These are phyloP conservation scores for Ceratocystis colombiana DNA, from an alignment of 2,329 filamentous ascomycete species.

Conservation along the genomic window DNA sequence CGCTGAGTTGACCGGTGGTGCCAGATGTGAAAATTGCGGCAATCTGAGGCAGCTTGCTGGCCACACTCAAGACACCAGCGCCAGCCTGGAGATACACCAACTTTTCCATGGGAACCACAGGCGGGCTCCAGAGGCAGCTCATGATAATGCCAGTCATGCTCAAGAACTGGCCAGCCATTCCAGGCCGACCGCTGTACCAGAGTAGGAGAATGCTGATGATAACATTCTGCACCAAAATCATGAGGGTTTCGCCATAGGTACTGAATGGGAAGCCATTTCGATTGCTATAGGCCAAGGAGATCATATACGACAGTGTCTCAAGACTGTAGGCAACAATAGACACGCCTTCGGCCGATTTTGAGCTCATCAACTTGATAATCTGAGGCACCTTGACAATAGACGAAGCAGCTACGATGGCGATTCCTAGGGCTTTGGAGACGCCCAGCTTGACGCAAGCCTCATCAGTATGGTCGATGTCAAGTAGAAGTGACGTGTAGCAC, in stretches of 20 bases:
- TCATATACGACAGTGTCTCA: conserved; percentile 79
- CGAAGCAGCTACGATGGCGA: conserved; percentile 84
- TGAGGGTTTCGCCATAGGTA: conserved; percentile 88
- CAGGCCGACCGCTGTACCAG: conserved; percentile 61
- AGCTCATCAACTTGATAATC: conserved; percentile 80
- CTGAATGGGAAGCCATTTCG: conserved; percentile 89
- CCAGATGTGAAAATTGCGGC: conserved; percentile 73
- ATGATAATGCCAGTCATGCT: conserved; percentile 46
- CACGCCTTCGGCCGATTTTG: conserved; percentile 71
- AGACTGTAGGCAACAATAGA: conserved; percentile 86
- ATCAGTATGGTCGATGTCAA: conserved; percentile 71
- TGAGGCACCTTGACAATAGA: conserved; percentile 94
- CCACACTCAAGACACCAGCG: conserved; percentile 71
- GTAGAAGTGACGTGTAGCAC: conserved; percentile 79
- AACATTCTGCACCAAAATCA: conserved; percentile 88
- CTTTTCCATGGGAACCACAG: conserved; percentile 57
- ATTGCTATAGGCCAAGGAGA: conserved; percentile 83
- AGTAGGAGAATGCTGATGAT: conserved; percentile 79
- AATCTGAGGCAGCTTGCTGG: conserved; percentile 92
- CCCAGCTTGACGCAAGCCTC: conserved; percentile 76
- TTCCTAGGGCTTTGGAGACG: conserved; percentile 82
- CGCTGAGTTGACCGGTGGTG: conserved; percentile 87
- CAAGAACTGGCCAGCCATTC: conserved; percentile 65
- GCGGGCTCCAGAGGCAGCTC: conserved; percentile 51
- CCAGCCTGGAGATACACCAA: conserved; percentile 72